Base-by-base conservation (phyloP, 2,329 filamentous ascomycete genomes). In the Alternaria gaisen region DNA sequence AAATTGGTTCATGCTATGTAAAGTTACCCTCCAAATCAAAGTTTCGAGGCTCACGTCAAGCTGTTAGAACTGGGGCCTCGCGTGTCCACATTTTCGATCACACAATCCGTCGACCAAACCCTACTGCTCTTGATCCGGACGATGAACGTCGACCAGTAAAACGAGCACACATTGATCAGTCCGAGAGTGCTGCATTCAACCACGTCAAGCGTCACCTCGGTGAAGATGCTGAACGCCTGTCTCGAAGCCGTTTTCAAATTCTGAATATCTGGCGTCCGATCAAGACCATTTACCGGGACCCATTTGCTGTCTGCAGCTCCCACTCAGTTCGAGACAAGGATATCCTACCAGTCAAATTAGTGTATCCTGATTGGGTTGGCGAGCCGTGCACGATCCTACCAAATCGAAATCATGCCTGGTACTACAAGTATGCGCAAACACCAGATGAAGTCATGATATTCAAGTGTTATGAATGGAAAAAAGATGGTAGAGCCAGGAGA, bases 241-340 rank as follows among this genome's bases (percentile, higher is more conserved):
- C 72, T 0, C 65, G 70, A 36, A 57, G 62, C n/a, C 68, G 76
- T 18, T 71, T 74, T 3, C 72, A 78, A 46, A 75, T 79, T 44
- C 75, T 79, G 54, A 79, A 79, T 52, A 75, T 77, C 3, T 79
- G 76, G 76, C 68, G 76, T 5, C 76, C 76, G 2, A 74, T 77
- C 56, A 75, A 71, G 51, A 72, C 67, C 2, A 71, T 79, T 2
- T 65, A 70, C 32, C 65, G 72, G 2, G 75, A 78, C 41, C 75
- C 76, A 0, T 61, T 79, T 12, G 74, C 72, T 3, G 65, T 79
- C 1, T 74, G 74, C 0, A 72, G 75, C 16, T 72, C 74, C 3
- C 53, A 63, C 46, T 73, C 65, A 34, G 75, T 77, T 1, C 61
- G 62, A 5, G 75, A 78, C n/a, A 42, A 65, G 6, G 66, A 67